A percentile compares a stretch with the other conserved stretches of the same genome.
Conservation (phyloP, 2,329 filamentous ascomycete species). For the Nothophaeocryptopus gaeumannii region DNA sequence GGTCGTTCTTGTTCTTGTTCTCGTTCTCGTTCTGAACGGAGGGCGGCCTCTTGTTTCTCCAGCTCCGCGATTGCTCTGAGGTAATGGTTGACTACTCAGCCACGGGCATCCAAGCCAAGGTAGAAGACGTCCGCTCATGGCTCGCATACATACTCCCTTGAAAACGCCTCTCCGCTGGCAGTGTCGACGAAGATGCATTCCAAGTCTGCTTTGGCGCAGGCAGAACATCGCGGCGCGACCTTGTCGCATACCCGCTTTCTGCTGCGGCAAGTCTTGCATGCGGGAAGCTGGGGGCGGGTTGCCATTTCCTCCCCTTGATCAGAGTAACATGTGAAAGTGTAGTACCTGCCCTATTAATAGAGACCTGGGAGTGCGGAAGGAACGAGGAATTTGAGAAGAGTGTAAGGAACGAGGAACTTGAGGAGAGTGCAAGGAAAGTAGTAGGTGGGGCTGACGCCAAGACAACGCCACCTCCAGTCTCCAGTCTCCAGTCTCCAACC, state of each 20-base stretch:
- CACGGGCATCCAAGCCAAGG: background rate
- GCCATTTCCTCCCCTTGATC: background rate
- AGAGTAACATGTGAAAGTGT: too few relatives aligned
- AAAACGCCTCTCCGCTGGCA: conserved; percentile 14
- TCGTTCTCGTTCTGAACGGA: conserved; percentile 7
- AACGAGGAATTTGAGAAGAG: too few relatives aligned
- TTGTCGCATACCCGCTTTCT: conserved; percentile 15
- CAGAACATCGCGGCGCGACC: conserved; percentile 15
- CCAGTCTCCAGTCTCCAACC: too few relatives aligned
- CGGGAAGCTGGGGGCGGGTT: conserved; percentile 6
- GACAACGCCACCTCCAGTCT: too few relatives aligned
- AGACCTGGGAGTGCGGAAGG: too few relatives aligned
- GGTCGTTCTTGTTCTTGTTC: too few relatives aligned
- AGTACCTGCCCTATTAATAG: too few relatives aligned
- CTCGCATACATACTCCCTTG: conserved; percentile 16
- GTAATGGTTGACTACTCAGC: background rate
- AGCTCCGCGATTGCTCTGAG: conserved; percentile 13
- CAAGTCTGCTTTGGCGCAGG: conserved; percentile 11
- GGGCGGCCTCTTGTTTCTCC: conserved; percentile 10
- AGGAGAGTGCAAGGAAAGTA: too few relatives aligned
- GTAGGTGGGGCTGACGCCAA: too few relatives aligned
- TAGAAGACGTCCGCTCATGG: too few relatives aligned
- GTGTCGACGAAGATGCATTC: conserved; percentile 19
- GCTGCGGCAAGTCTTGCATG: conserved; percentile 13
- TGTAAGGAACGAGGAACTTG: too few relatives aligned